Evolutionary conservation across 2,329 filamentous ascomycete species (phyloP), one percentile per base, ranked within the genome.

Genomic region (Trichoderma breve): DNA sequence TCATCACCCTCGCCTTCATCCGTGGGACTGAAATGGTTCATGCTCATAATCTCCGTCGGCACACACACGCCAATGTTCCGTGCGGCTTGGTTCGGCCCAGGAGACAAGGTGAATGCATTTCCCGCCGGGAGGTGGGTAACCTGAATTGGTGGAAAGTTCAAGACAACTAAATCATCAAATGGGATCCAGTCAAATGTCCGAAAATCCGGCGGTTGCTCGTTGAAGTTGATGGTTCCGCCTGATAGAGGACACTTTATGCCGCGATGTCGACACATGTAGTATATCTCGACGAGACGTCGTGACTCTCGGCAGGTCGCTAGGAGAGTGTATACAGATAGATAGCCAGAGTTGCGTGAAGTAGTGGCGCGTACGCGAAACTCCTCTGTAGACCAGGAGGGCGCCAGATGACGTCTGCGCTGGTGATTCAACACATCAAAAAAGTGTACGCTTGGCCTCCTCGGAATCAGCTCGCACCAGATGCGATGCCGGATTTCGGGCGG

Each of bases 121-220:
- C 24, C 43, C 1, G 43, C 14, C n/a, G 66, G 71, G 4, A 72
- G 65, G 14, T 47, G n/a, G 7, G 63, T 7, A n/a, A 70, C 71
- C 30, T 70, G 43, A 11, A 57, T 26, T 6, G 71, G 71, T 0
- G 71, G 71, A 28, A 72, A 72, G 51, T 43, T 62, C 7, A 72
- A 32, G 24, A 70, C 43, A 11, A 72, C n/a, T n/a, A 72, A n/a
- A 15, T 72, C 71, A 3, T 70, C 57, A 4, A 43, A n/a, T 7
- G 71, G 71, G 6, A 72, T 72, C 71, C 71, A 72, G 58, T 72
- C 71, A 72, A 69, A 72, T 18, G 55, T 72, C n/a, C 51, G 43
- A 24, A 72, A 72, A 14, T 72, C 66, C 4, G 58, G 66, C 7
- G 51, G 30, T 6, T 36, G 55, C 5, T 43, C 32, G 18, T n/a